Evolutionary conservation across 306 rosid species (phyloP).

Genomic region (Erythrophleum fordii): DNA sequence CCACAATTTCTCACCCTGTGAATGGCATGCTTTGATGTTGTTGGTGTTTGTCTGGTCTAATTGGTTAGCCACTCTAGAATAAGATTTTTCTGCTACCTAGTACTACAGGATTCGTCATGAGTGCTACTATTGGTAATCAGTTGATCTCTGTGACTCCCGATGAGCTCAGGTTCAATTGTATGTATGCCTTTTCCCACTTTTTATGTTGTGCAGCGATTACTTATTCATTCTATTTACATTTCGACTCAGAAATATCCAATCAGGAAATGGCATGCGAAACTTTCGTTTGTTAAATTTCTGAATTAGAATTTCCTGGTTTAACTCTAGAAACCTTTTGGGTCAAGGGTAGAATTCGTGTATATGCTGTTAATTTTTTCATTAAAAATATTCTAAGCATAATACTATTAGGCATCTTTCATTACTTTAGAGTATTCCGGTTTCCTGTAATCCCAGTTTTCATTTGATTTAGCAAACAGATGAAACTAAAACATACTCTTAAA

Average conservation of each 20-base stretch:
- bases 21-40: slow-evolving; percentile 16
- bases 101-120: slow-evolving; percentile 52
- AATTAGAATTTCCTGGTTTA: background rate
- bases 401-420: too few relatives aligned
- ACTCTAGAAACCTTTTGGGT: background rate
- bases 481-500: too few relatives aligned
- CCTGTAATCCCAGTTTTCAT: too few relatives aligned
- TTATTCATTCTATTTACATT: background rate
- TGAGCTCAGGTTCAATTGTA: slow-evolving; percentile 80
- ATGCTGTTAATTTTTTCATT: background rate
- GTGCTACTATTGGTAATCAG: slow-evolving; percentile 52
- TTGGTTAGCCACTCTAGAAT: slow-evolving; percentile 27
- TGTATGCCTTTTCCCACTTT: background rate
- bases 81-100: slow-evolving; percentile 7
- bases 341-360: background rate
- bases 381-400: too few relatives aligned
- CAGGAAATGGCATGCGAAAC: background rate
- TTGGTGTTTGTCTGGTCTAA: background rate
- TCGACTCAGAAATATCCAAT: background rate
- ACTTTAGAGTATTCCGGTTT: too few relatives aligned
- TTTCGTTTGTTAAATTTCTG: background rate
- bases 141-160: slow-evolving; percentile 64
- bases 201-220: background rate
- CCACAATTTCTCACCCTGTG: background rate
- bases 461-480: too few relatives aligned